A percentile compares a stretch with the other conserved stretches of the same genome.
phyloP scores from a whole-genome alignment of 306 rosid genomes.

The Malus sylvestris region DNA sequence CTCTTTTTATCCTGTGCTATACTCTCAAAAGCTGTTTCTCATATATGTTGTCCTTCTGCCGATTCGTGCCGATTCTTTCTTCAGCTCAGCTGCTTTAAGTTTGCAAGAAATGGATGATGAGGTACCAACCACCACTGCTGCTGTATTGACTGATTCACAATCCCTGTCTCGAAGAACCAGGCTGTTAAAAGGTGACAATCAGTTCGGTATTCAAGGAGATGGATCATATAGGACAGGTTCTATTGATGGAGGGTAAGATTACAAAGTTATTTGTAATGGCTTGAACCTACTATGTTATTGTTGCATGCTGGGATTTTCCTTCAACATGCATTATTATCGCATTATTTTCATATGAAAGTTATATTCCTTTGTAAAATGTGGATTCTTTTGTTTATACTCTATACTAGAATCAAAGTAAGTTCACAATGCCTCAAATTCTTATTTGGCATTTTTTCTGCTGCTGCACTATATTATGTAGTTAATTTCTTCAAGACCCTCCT shows the following conservation, averaged over 20 bases:
- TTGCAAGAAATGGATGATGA: conserved; percentile 78
- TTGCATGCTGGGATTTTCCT: neutral
- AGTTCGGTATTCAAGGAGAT: conserved; percentile 50
- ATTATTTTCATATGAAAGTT: neutral
- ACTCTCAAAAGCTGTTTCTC: neutral
- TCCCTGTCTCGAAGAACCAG: conserved; percentile 93
- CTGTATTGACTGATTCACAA: conserved; percentile 65
- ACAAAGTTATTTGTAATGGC: conserved; percentile 17
- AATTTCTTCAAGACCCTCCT: neutral
- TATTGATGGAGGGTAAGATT: conserved; percentile 80
- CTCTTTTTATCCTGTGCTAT: neutral
- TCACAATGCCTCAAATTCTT: neutral
- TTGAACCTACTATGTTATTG: neutral
- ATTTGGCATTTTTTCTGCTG: neutral
- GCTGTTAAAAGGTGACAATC: conserved; percentile 72
- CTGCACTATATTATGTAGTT: neutral
- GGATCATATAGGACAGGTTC: conserved; percentile 67
- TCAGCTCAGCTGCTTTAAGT: conserved; percentile 61
- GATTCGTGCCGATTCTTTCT: conserved; percentile 26
- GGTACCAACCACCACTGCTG: conserved; percentile 76
- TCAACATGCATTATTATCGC: neutral
- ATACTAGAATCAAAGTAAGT: neutral
- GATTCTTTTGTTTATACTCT: neutral
- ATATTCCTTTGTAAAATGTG: neutral
- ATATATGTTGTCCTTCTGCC: conserved; percentile 12